Conservation (phyloP, 306 rosid species). For the Cucurbita pepo region DNA sequence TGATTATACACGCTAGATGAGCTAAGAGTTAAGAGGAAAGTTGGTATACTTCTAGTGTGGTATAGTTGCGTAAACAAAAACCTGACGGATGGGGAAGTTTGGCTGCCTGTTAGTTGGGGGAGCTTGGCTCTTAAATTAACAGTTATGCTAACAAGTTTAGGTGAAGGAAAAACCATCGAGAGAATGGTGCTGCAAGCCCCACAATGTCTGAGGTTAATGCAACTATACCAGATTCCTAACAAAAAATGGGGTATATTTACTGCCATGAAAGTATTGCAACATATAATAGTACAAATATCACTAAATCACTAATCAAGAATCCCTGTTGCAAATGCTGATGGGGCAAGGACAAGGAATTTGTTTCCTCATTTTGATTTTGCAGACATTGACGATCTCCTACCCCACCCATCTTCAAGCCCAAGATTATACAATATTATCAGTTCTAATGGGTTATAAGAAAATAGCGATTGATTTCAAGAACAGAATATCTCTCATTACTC, state of each 20-base stretch:
- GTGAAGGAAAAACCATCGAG: neutral
- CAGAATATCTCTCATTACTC: no score
- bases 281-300: neutral
- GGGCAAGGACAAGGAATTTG: neutral
- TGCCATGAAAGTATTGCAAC: neutral
- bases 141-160: neutral
- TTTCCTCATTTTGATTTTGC: neutral
- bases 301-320: neutral
- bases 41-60: neutral
- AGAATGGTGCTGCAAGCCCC: neutral
- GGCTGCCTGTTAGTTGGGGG: neutral
- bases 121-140: neutral
- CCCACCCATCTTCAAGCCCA: neutral
- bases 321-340: neutral
- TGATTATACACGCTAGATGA: neutral
- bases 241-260: neutral
- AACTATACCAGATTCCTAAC: neutral
- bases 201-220: neutral
- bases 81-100: neutral
- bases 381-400: neutral
- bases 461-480: no score
- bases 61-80: neutral
- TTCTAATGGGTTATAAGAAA: neutral
- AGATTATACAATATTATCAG: neutral
- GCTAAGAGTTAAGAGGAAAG: neutral